phyloP scores from a whole-genome alignment of 2,329 filamentous ascomycete genomes.

The Neonectria punicea region DNA sequence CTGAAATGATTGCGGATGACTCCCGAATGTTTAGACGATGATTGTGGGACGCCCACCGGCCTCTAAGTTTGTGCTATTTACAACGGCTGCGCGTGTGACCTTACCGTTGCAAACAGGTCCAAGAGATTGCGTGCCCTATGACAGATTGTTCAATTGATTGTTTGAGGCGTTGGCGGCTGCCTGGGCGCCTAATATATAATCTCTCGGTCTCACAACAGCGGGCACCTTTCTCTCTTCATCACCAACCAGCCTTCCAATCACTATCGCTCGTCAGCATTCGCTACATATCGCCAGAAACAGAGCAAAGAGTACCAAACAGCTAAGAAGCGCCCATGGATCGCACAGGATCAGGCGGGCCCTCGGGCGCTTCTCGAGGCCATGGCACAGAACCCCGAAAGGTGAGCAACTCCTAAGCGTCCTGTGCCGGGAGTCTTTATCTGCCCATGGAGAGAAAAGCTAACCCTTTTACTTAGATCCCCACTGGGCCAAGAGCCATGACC shows the following conservation, averaged over 20 bases:
- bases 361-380: not conserved
- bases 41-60: not conserved
- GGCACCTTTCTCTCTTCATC: not conserved
- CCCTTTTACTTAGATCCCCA: too few relatives aligned
- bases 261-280: not conserved
- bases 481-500: not conserved
- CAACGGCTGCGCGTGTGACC: not conserved
- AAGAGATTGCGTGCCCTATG: not conserved
- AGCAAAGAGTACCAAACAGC: not conserved
- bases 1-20: not conserved
- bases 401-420: not conserved
- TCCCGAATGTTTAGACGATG: not conserved
- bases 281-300: not conserved
- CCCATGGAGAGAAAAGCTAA: not conserved
- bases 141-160: not conserved
- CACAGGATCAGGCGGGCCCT: not conserved
- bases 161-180: not conserved
- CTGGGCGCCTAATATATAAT: not conserved
- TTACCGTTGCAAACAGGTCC: not conserved
- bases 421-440: not conserved
- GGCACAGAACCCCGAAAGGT: not conserved
- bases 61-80: not conserved
- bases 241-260: not conserved
- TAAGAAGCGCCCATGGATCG: not conserved
- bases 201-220: not conserved